Conservation (phyloP, 768 basidiomycete species). For the Hortiboletus flavorubellus region DNA sequence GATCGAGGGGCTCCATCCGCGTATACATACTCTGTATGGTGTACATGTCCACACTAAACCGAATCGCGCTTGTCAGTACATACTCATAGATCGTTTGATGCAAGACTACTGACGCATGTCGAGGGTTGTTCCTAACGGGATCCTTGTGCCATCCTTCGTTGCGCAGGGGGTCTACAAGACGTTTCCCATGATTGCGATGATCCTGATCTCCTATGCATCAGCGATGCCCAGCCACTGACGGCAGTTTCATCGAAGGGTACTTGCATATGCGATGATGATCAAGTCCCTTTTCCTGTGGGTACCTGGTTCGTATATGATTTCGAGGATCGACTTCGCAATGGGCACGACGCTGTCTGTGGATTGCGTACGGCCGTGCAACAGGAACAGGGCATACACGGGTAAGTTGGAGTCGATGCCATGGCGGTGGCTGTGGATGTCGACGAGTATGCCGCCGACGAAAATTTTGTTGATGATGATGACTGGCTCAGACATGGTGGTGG, state of each 20-base stretch:
- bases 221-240: not conserved
- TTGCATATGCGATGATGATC: constrained; percentile 28
- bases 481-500: constrained; percentile 18
- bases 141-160: constrained; percentile 27
- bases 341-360: constrained; percentile 14
- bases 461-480: constrained; percentile 5
- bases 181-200: constrained; percentile 32
- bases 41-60: constrained; percentile 29
- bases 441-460: constrained; percentile 26
- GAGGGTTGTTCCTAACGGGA: constrained; percentile 21
- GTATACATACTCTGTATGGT: constrained; percentile 28
- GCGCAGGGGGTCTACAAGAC: constrained; percentile 22
- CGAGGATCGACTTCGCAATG: constrained; percentile 23
- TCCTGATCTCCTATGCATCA: constrained; percentile 17
- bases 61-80: constrained; percentile 1
- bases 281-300: constrained; percentile 21
- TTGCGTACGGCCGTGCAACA: constrained; percentile 26
- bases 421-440: constrained; percentile 26
- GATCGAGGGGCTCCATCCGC: not conserved
- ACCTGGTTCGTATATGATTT: constrained; percentile 11
- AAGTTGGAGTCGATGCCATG: constrained; percentile 11
- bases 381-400: constrained; percentile 27
- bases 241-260: constrained; percentile 2
- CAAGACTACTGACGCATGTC: constrained; percentile 26
- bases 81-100: not conserved